Conservation (phyloP, 306 rosid genomes). For the Begonia masoniana region DNA sequence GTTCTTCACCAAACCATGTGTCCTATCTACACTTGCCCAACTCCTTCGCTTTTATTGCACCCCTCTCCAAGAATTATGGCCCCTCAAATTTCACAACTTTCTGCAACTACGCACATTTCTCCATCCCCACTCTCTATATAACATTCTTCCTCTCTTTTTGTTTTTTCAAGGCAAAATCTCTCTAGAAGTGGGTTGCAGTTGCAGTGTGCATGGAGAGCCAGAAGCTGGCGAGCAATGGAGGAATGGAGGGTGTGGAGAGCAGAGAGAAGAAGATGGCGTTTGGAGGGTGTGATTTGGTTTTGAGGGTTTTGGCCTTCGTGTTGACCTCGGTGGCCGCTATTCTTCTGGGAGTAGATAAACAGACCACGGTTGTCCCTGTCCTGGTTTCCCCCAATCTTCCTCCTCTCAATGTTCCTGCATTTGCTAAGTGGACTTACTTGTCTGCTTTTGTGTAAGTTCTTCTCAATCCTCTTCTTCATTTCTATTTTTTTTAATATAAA, state of each 20-base stretch:
- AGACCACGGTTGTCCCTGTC: slow-evolving; percentile 29
- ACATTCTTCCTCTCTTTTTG: background rate
- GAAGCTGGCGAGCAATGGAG: slow-evolving; percentile 5
- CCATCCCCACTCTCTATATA: background rate
- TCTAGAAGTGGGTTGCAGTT: background rate
- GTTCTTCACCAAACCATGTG: slow-evolving; percentile 8
- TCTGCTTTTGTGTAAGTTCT: slow-evolving; percentile 55
- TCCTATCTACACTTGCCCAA: slow-evolving; percentile 3
- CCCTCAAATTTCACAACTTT: background rate
- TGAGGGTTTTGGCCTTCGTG: slow-evolving; percentile 41
- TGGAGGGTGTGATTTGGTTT: slow-evolving; percentile 15
- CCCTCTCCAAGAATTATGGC: background rate
- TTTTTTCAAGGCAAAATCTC: background rate
- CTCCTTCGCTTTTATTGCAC: slow-evolving; percentile 1
- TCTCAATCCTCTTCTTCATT: background rate
- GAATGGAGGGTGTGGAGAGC: slow-evolving; percentile 15
- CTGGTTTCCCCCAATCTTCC: slow-evolving; percentile 20
- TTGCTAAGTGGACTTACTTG: slow-evolving; percentile 57
- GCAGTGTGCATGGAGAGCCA: slow-evolving; percentile 16
- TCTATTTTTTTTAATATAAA: background rate
- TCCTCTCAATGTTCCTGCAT: slow-evolving; percentile 31
- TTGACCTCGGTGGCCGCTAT: slow-evolving; percentile 44
- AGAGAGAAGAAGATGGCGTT: slow-evolving; percentile 3
- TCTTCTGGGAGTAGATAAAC: slow-evolving; percentile 32
- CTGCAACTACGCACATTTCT: no score